Base-by-base conservation (phyloP, 257 asterid species). In the Dorcoceras hygrometricum region DNA sequence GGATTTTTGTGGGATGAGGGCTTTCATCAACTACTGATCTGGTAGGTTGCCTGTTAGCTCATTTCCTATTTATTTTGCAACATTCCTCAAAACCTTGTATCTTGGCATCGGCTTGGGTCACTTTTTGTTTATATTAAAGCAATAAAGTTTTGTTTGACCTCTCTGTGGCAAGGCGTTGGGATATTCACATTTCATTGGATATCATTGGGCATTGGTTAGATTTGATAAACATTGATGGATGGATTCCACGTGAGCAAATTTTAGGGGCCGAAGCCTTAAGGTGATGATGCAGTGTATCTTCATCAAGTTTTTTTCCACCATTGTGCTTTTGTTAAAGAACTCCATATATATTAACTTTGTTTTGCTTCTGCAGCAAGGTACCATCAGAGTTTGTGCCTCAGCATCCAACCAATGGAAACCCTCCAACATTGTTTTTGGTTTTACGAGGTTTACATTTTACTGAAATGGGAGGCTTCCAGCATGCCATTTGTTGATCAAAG, bases 1-100 rank as follows among this genome's bases (percentile, higher is more conserved):
- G 97, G 97, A 25, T 94, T 94, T 78, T 73, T 94, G 67, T 94
- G 99, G 99, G 99, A 94, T 82, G 99, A 94, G 77, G 99, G 99
- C 70, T 94, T 94, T 81, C 99, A 94, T 81, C 99, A 94, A 79
- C 87, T 94, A 68, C 63, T 90, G 51, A 86, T 94, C 73, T 83
- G 96, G 99, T 94, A 68, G 65, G 95, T 81, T 75, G 63, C 76
- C 66, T 69, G 39, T 63, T 62, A 25, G 28, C 75, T 48, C 43
- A 54, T 22, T 20, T 57, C 50, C 25, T 12, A 12, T 4, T 43
- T 25, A 26, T 23, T 67, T 22, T 69, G 51, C 60, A 48, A 19
- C 50, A 43, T 54, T 58, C 31, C 23, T 23, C 63, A 57, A 62
- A 55, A 72, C 67, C 27, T 46, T 60, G 16, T 63, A 51, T 24